phyloP scores from a whole-genome alignment of 2,329 filamentous ascomycete species.

The Colletotrichum sp. region DNA sequence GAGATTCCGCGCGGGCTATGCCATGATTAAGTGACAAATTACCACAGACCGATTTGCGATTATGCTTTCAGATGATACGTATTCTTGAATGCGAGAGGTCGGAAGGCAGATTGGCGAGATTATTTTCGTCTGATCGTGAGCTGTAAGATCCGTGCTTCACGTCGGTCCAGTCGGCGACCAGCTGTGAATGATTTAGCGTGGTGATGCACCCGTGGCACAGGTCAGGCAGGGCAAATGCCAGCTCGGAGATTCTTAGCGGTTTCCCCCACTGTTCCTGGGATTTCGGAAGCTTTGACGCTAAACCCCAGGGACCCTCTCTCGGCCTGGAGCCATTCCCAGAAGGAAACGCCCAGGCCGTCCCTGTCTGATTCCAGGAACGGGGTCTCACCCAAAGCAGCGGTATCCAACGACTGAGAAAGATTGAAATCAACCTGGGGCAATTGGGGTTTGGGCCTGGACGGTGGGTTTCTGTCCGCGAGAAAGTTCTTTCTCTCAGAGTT shows the following conservation, averaged over 20 bases:
- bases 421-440: background rate
- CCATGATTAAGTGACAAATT: background rate
- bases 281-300: conserved; percentile 3
- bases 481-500: background rate
- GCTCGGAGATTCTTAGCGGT: background rate
- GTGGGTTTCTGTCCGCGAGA: background rate
- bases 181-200: background rate
- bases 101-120: background rate
- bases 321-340: background rate
- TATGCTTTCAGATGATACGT: background rate
- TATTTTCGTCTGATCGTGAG: background rate
- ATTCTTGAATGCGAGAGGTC: background rate
- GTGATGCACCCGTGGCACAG: background rate
- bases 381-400: background rate
- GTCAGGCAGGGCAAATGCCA: background rate
- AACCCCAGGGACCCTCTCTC: conserved; percentile 4
- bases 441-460: background rate
- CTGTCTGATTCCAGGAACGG: background rate
- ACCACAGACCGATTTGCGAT: background rate
- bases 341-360: background rate
- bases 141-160: background rate
- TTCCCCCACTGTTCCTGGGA: background rate
- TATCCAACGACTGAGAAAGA: background rate
- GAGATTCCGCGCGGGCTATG: background rate
- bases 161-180: background rate